Evolutionary conservation across 1,284 basidiomycete genomes (phyloP), one percentile per base, ranked within the genome.

Genomic region (Mycosarcoma mackinlayi): DNA sequence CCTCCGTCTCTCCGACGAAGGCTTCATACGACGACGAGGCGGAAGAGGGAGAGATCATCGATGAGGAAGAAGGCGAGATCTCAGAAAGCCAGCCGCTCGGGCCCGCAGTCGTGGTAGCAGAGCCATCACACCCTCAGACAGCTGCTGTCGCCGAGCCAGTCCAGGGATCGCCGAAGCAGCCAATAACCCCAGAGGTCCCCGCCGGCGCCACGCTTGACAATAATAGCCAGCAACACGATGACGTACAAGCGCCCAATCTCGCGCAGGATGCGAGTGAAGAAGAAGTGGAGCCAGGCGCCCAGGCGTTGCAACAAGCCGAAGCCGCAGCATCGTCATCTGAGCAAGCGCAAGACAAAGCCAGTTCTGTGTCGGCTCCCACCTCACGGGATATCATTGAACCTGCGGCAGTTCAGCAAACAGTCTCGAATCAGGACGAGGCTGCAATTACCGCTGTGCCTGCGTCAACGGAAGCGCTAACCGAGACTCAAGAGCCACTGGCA

Each of bases 1-100:
- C 45, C 7, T 23, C 47, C 16, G 23, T 39, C n/a, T 19, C 48
- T 19, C 47, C 63, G 3, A n/a, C 34, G 6, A 60, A 60, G 31
- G 25, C 40, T 6, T 13, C 41, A 27, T 31, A 33, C 21, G 67
- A 64, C n/a, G 68, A 65, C 25, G 68, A 71, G 44, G 68, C 68
- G 6, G 68, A 71, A 21, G 68, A 71, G 27, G 68, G 68, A 5
- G 68, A 71, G 47, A 71, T 71, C 21, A 23, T 63, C 27, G 66
- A 69, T n/a, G 55, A 65, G 41, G 68, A 71, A 33, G 68, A 71
- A 49, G 68, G 68, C 30, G 68, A 71, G 31, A 71, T 65, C 9
- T 30, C 46, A 2, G 62, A 71, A 16, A 50, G n/a, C 30, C 56
- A 27, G 21, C 48, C 51, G 7, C 23, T 44, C 10, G 48, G 44